A percentile compares a stretch with the other conserved stretches of the same genome.
These are phyloP conservation scores for Microsporum audouinii DNA, from an alignment of 2,329 filamentous ascomycete species.

Conservation along the genomic window DNA sequence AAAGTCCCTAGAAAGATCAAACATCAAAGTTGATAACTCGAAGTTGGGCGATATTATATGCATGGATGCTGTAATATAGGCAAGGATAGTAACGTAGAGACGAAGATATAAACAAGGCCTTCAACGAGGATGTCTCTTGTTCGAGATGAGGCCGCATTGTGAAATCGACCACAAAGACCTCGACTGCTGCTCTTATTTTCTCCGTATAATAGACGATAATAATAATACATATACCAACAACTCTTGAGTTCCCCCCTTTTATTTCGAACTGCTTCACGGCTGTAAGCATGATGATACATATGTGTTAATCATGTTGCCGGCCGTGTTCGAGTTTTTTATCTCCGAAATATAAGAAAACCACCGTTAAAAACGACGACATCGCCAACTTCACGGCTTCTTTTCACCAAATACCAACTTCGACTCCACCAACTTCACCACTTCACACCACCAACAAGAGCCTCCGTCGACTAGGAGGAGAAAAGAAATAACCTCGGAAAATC, in stretches of 20 bases:
- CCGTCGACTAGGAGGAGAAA: background rate
- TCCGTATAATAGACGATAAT: background rate
- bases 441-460: too few relatives aligned
- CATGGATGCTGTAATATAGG: background rate
- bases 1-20: background rate
- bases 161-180: background rate
- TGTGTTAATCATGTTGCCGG: background rate
- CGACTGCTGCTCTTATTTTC: background rate
- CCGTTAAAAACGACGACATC: background rate
- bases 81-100: background rate
- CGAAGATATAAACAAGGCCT: background rate
- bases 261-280: background rate
- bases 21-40: too few relatives aligned
- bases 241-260: background rate
- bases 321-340: background rate
- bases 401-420: background rate
- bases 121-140: background rate
- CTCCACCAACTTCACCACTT: background rate
- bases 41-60: background rate
- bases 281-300: background rate
- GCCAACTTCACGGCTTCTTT: background rate
- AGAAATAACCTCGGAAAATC: background rate
- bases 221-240: too few relatives aligned
- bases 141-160: background rate
- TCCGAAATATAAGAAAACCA: background rate